A percentile compares a stretch with the other conserved stretches of the same genome.
These are phyloP conservation scores for Mycena vulgaris DNA, from an alignment of 768 basidiomycete genomes.

Conservation along the genomic window DNA sequence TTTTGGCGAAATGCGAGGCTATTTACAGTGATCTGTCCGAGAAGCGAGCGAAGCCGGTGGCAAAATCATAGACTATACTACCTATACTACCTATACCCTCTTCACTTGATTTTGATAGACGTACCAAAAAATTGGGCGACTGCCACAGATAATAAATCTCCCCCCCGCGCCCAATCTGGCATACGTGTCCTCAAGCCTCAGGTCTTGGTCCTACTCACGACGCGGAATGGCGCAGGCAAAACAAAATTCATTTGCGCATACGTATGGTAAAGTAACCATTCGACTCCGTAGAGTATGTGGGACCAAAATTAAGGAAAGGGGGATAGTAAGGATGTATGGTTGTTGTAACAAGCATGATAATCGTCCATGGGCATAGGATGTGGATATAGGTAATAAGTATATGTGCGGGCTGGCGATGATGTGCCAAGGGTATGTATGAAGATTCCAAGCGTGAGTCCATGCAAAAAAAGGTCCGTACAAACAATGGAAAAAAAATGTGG, in stretches of 20 bases:
- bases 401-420: slow-evolving; percentile 18
- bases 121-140: no score
- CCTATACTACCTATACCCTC: no score
- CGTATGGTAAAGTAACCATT: neutral
- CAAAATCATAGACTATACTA: neutral
- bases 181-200: no score
- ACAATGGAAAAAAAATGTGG: neutral
- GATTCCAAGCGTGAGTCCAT: slow-evolving; percentile 14
- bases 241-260: slow-evolving; percentile 19
- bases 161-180: no score
- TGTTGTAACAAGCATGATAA: neutral
- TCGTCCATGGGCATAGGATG: neutral
- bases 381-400: slow-evolving; percentile 19
- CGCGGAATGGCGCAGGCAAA: slow-evolving; percentile 13
- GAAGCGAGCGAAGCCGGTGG: neutral
- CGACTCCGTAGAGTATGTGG: slow-evolving; percentile 4
- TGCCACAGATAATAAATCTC: no score
- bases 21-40: slow-evolving; percentile 19
- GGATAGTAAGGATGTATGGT: slow-evolving; percentile 15
- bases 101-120: no score
- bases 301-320: slow-evolving; percentile 18
- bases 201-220: no score
- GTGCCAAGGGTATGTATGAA: slow-evolving; percentile 23
- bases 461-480: no score
- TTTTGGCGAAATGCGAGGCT: slow-evolving; percentile 21